Percentiles rank a stretch among this genome's conserved stretches.
phyloP scores from a whole-genome alignment of 2,329 filamentous ascomycete species.

The Diaporthe humulicola region DNA sequence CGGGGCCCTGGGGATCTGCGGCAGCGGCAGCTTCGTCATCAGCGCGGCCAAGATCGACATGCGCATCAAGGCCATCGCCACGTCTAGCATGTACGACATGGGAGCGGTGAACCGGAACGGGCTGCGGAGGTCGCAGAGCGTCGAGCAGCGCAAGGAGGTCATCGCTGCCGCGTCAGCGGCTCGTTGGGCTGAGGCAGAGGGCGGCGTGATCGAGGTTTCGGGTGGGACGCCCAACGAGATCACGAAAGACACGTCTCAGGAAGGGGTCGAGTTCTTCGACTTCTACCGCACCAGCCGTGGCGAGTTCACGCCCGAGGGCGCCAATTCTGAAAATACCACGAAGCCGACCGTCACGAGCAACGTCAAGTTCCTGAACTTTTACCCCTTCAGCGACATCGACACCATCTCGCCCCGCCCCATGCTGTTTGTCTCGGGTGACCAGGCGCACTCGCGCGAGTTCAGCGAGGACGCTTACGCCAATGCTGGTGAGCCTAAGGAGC shows the following conservation, averaged over 20 bases:
- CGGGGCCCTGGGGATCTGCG: conserved; percentile 13
- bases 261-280: not conserved
- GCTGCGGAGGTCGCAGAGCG: not conserved
- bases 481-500: conserved; percentile 17
- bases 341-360: not conserved
- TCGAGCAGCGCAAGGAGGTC: not conserved
- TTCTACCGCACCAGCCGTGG: conserved; percentile 14
- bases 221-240: not conserved
- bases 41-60: conserved; percentile 7
- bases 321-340: not conserved
- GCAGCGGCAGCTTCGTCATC: conserved; percentile 8
- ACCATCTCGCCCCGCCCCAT: conserved; percentile 2
- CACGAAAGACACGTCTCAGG: not conserved
- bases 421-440: conserved; percentile 5
- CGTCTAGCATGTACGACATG: conserved; percentile 14
- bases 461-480: conserved; percentile 13
- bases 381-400: conserved; percentile 12
- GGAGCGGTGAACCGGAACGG: not conserved
- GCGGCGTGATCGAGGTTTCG: not conserved
- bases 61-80: conserved; percentile 18
- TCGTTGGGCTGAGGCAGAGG: not conserved
- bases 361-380: not conserved
- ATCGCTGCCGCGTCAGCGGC: not conserved
- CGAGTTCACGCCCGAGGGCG: conserved; percentile 1
- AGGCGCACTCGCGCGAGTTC: conserved; percentile 12